phyloP scores from a whole-genome alignment of 371 early-diverging fungal species.

The Mucor sp. region DNA sequence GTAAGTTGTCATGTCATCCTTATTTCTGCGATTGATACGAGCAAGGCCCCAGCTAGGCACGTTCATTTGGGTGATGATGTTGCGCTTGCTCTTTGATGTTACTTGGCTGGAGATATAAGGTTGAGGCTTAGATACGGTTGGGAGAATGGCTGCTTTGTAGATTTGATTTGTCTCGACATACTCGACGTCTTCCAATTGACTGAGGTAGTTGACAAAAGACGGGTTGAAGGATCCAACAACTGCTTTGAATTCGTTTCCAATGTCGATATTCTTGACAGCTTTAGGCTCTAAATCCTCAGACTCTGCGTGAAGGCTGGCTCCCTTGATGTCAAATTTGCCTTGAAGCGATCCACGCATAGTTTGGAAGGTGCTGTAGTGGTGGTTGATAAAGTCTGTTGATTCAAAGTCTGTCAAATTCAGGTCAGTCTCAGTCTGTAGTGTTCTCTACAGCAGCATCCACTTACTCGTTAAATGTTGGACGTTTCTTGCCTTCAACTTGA shows the following conservation, averaged over 20 bases:
- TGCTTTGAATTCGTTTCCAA: slow-evolving; percentile 17
- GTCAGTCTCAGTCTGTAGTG: neutral
- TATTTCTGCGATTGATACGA: slow-evolving; percentile 53
- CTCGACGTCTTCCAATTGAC: slow-evolving; percentile 44
- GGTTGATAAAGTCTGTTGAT: slow-evolving; percentile 16
- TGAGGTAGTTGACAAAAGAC: slow-evolving; percentile 36
- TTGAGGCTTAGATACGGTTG: neutral
- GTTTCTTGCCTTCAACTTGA: slow-evolving; percentile 19
- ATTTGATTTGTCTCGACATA: slow-evolving; percentile 58
- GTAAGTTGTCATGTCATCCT: slow-evolving; percentile 32
- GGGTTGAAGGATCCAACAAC: slow-evolving; percentile 21
- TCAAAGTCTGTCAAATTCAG: slow-evolving; percentile 17
- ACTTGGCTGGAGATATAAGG: neutral
- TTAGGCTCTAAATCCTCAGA: neutral
- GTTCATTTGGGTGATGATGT: slow-evolving; percentile 20
- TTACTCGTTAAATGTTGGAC: slow-evolving; percentile 12
- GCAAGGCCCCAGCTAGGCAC: slow-evolving; percentile 65
- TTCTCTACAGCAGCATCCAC: neutral
- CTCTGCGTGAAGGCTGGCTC: neutral
- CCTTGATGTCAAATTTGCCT: slow-evolving; percentile 7
- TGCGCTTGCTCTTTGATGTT: slow-evolving; percentile 3
- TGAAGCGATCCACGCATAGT: slow-evolving; percentile 4
- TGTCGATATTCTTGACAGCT: slow-evolving; percentile 12
- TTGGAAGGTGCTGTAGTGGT: slow-evolving; percentile 21
- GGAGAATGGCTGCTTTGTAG: slow-evolving; percentile 23